A percentile compares a stretch with the other conserved stretches of the same genome.
phyloP scores from a whole-genome alignment of 164 flowering plant genomes.

The Malania oleifera region DNA sequence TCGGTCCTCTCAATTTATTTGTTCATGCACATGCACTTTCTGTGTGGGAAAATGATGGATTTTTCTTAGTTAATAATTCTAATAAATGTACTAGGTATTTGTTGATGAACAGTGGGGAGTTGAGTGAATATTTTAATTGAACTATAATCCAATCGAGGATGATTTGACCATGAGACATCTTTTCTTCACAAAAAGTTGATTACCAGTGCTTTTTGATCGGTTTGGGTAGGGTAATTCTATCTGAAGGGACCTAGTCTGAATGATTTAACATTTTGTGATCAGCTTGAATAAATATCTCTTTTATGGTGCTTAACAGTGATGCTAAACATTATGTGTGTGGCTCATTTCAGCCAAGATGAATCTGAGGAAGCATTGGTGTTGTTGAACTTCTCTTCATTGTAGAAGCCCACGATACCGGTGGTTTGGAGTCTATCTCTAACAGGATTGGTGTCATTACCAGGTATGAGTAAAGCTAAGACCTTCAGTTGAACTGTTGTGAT shows the following conservation, averaged over 20 bases:
- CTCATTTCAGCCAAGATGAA: background rate
- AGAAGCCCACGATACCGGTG: background rate
- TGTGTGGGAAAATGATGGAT: background rate
- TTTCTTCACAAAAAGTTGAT: constrained; percentile 4
- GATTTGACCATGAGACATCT: constrained; percentile 14
- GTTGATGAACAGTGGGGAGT: background rate
- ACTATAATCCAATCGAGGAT: constrained; percentile 1
- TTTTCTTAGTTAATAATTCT: background rate
- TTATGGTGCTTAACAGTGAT: background rate
- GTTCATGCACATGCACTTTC: constrained; percentile 13
- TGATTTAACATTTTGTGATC: background rate
- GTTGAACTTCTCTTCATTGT: background rate
- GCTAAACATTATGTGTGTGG: background rate
- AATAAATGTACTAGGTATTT: background rate
- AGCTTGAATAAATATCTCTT: background rate
- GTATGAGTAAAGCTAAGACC: background rate
- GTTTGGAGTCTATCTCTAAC: background rate
- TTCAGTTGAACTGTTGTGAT: background rate
- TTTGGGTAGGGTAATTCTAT: background rate
- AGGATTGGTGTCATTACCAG: background rate
- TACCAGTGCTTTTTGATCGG: constrained; percentile 6
- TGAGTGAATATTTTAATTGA: constrained; percentile 11
- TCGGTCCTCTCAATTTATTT: background rate
- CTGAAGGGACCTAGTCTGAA: constrained; percentile 7
- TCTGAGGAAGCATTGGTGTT: background rate